Evolutionary conservation across 305 asterid genomes (phyloP).

Genomic region (Rubia tinctorum): DNA sequence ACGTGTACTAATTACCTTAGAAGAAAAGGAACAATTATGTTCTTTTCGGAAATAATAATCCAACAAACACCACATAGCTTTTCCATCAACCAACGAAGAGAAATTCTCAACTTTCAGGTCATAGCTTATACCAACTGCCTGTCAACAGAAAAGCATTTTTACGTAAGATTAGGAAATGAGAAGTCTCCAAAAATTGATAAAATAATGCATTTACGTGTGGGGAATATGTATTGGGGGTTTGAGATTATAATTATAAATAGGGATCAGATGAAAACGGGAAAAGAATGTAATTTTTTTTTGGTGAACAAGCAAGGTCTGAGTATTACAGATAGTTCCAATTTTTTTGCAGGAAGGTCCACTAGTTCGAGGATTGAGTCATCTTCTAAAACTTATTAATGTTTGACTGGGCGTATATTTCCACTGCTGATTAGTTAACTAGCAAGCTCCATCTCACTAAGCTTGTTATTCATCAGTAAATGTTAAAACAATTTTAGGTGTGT

Average conservation of each 20-base stretch:
- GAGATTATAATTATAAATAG: not conserved
- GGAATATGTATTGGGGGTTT: not conserved
- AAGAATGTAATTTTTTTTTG: not conserved
- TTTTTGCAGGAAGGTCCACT: not conserved
- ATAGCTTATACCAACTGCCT: conserved; percentile 85
- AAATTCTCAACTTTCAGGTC: conserved; percentile 67
- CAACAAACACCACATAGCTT: conserved; percentile 99
- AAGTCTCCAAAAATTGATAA: not conserved
- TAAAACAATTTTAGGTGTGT: not conserved
- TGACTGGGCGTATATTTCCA: not conserved
- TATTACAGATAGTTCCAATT: not conserved
- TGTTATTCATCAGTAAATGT: not conserved
- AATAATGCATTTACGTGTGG: not conserved
- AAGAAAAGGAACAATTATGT: conserved; percentile 56
- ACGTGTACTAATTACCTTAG: conserved; percentile 41
- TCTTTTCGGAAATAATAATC: conserved; percentile 93
- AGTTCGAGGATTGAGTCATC: not conserved
- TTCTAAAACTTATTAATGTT: not conserved
- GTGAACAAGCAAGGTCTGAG: not conserved
- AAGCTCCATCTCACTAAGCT: not conserved
- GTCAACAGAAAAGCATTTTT: conserved; percentile 23
- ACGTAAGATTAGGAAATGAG: conserved; percentile 5
- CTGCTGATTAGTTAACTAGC: not conserved
- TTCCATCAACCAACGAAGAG: conserved; percentile 86
- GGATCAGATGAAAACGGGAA: not conserved